Evolutionary conservation across 2,329 filamentous ascomycete genomes (phyloP).

Genomic region (Trichoderma gracile): DNA sequence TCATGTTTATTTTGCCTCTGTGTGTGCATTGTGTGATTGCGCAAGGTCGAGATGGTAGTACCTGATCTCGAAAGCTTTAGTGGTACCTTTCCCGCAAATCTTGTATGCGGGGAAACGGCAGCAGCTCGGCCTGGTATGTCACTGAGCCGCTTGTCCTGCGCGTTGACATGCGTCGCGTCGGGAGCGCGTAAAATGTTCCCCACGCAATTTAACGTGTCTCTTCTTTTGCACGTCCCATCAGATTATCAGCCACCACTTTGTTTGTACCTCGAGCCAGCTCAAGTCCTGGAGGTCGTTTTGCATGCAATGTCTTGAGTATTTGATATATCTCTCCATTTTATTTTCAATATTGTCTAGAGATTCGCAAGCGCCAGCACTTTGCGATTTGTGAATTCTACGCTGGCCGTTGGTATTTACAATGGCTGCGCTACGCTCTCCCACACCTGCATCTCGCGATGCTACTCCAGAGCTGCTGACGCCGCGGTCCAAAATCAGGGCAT

Average conservation of each 20-base stretch:
- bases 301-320: slow-evolving; percentile 10
- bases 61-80: background rate
- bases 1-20: background rate
- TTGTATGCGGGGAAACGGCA: slow-evolving; percentile 3
- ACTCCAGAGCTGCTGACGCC: slow-evolving; percentile 51
- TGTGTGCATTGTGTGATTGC: background rate
- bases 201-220: slow-evolving; percentile 31
- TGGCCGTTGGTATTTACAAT: slow-evolving; percentile 39
- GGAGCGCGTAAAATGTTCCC: slow-evolving; percentile 36
- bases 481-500: slow-evolving; percentile 55
- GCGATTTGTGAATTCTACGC: slow-evolving; percentile 1
- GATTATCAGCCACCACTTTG: slow-evolving; percentile 13
- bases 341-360: background rate
- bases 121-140: background rate
- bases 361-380: background rate
- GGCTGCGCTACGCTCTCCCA: slow-evolving; percentile 51
- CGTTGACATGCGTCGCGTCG: slow-evolving; percentile 33
- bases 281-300: background rate
- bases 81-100: background rate
- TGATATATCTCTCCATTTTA: background rate
- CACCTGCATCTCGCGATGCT: slow-evolving; percentile 45
- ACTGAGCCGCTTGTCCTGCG: slow-evolving; percentile 24
- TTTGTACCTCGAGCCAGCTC: background rate
- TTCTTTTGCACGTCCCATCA: background rate
- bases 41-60: background rate